Conservation (phyloP, 1,284 basidiomycete genomes). For the Marasmius fiardii region DNA sequence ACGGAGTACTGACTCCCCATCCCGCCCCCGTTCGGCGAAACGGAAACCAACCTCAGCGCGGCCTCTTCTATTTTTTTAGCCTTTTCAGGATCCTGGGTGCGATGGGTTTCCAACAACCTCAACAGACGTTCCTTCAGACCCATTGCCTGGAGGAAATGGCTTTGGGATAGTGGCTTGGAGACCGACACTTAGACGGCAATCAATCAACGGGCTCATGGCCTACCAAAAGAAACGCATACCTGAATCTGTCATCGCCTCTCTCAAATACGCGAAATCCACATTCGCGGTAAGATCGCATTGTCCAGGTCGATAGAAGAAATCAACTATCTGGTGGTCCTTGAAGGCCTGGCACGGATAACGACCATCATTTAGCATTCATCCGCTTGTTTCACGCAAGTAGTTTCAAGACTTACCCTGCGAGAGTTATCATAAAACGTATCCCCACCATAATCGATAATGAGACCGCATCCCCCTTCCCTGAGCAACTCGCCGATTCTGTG, state of each 20-base stretch:
- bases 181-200: background rate
- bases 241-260: conserved; percentile 67
- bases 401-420: conserved; percentile 62
- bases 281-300: conserved; percentile 92
- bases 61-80: conserved; percentile 1
- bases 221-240: conserved; percentile 39
- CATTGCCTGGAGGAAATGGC: conserved; percentile 1
- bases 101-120: background rate
- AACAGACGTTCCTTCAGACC: background rate
- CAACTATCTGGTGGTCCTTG: conserved; percentile 82
- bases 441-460: conserved; percentile 92
- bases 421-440: conserved; percentile 71
- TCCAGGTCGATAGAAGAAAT: conserved; percentile 84
- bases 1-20: conserved; percentile 3
- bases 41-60: background rate
- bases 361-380: background rate
- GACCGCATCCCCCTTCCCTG: conserved; percentile 55
- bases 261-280: conserved; percentile 91
- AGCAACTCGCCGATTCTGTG: conserved; percentile 66
- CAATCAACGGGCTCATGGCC: background rate
- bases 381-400: background rate
- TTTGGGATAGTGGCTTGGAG: background rate
- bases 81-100: background rate
- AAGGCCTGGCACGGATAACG: conserved; percentile 65
- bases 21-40: background rate